Evolutionary conservation across 2,329 filamentous ascomycete species (phyloP).

Genomic region (Fusarium tupiense): DNA sequence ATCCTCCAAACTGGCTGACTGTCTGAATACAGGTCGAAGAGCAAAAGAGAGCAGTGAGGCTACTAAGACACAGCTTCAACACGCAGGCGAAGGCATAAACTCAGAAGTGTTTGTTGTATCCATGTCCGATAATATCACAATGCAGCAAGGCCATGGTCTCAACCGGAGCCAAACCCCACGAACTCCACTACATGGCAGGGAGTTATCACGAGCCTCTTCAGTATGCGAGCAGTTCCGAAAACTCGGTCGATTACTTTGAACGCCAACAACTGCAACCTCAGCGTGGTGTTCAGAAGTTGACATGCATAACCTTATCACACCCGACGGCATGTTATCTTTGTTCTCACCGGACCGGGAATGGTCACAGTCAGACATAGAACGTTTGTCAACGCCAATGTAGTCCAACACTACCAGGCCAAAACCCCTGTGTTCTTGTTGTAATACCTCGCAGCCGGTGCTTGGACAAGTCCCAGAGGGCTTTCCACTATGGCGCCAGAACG

Average conservation of each 20-base stretch:
- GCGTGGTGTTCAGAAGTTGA: neutral
- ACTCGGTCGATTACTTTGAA: neutral
- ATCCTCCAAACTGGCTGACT: neutral
- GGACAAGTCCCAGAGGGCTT: neutral
- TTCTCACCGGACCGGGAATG: neutral
- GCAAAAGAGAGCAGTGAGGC: neutral
- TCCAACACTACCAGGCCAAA: neutral
- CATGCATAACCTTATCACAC: neutral
- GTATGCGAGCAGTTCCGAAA: neutral
- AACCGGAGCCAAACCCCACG: neutral
- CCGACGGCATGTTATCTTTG: neutral
- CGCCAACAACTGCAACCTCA: neutral
- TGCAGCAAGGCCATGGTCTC: neutral
- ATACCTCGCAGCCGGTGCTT: neutral
- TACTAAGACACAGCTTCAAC: neutral
- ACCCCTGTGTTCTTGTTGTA: neutral
- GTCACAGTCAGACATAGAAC: neutral
- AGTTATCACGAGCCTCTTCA: neutral
- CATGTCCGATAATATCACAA: neutral
- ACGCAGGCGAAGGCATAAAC: neutral
- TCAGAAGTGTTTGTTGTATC: fast-evolving
- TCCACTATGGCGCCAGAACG: neutral
- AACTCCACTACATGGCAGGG: neutral
- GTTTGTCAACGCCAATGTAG: neutral
- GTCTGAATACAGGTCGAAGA: neutral